Conservation (phyloP, 2,329 filamentous ascomycete species). For the Aspergillus melleus region DNA sequence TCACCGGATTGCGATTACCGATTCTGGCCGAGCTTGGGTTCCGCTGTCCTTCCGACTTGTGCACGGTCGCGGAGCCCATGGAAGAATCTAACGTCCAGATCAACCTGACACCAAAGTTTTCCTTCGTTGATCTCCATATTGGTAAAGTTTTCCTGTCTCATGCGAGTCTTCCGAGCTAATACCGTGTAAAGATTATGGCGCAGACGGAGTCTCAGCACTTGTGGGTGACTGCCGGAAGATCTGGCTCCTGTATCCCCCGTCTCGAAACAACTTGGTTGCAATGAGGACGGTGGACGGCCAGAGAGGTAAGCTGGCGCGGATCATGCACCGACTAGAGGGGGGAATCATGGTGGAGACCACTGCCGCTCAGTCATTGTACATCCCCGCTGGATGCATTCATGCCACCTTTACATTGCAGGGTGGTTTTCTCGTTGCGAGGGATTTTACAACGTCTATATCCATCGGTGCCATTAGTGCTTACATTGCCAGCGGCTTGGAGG, state of each 20-base stretch:
- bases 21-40: neutral
- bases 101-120: neutral
- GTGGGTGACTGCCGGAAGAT: neutral
- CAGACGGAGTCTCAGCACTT: neutral
- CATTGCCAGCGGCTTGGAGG: neutral
- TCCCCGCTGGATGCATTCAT: neutral
- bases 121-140: neutral
- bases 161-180: neutral
- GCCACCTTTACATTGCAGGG: neutral
- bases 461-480: neutral
- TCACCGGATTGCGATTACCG: neutral
- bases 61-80: neutral
- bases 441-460: neutral
- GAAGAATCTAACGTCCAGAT: neutral
- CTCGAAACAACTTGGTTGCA: neutral
- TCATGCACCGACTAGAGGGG: neutral
- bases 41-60: neutral
- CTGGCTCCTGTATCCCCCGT: slow-evolving; percentile 1
- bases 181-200: neutral
- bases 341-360: neutral
- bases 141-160: neutral
- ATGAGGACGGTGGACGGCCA: neutral
- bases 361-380: neutral
- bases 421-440: neutral
- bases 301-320: neutral